Base-by-base conservation (phyloP, 441 rosid genomes). In the Jatropha multifida region DNA sequence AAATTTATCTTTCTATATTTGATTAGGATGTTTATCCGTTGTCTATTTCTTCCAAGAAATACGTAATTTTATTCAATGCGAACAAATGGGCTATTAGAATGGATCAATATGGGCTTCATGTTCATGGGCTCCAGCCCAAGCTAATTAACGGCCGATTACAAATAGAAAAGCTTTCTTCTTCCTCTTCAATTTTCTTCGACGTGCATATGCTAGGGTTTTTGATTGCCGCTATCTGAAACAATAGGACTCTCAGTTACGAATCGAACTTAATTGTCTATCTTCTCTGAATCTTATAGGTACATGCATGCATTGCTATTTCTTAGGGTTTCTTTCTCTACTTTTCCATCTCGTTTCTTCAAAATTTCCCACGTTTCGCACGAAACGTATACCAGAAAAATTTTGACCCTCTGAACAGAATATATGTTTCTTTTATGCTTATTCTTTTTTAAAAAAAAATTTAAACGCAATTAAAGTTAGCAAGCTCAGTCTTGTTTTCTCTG, bases 201-300 rank as follows among this genome's bases (percentile, higher is more conserved):
- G 4, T 41, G 7, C 8, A 12, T 2, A 40, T 5, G 20, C 67
- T 72, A 72, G 75, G 75, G 75, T 59, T 72, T 72, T 49, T 60
- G n/a, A 56, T 56, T 72, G 42, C 75, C 56, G 58, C 44, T 32
- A 18, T 6, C 55, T 17, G 38, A 66, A 23, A 49, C 12, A 27
- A 11, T 11, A 54, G 20, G 3, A 15, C 58, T 18, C 52, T 54
- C 58, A 15, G 60, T 68, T 14, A 23, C 32, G n/a, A 32, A 61
- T 37, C 65, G 12, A 27, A 61, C 23, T 6, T 54, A 54, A 3
- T 49, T 48, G 15, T 32, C 15, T 17, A 18, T 4, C 55, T 51
- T 51, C 55, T 54, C n/a, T 18, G 2, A 4, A 17, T 17, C 4
- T 18, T 54, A 18, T 54, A 18, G 58, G 58, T 54, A 54, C 58